Conservation (phyloP, 371 early-diverging fungal genomes). For the Mortierella sp. region DNA sequence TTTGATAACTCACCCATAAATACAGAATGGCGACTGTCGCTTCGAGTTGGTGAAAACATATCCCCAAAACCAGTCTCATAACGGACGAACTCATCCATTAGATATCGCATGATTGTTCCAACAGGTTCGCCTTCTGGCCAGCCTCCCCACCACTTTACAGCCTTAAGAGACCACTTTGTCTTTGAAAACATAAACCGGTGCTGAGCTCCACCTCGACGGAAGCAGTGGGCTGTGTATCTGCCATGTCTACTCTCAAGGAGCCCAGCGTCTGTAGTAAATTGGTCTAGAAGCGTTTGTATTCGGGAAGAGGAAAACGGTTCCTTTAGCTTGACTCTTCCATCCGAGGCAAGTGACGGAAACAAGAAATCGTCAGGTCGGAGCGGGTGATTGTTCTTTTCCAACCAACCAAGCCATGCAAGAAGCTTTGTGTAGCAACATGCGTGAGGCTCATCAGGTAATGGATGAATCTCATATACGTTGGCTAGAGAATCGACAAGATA, state of each 20-base stretch:
- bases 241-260: slow-evolving; percentile 6
- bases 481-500: background rate
- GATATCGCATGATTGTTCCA: slow-evolving; percentile 24
- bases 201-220: slow-evolving; percentile 26
- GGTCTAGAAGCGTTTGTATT: slow-evolving; percentile 4
- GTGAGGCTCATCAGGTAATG: background rate
- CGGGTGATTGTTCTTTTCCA: background rate
- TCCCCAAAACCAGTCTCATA: slow-evolving; percentile 14
- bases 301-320: slow-evolving; percentile 5
- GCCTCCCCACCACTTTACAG: slow-evolving; percentile 37
- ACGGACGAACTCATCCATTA: slow-evolving; percentile 13
- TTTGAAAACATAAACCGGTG: slow-evolving; percentile 20
- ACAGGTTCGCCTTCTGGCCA: slow-evolving; percentile 18
- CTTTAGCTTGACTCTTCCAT: slow-evolving; percentile 5
- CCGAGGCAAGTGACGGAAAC: slow-evolving; percentile 9
- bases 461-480: slow-evolving; percentile 9
- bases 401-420: slow-evolving; percentile 1
- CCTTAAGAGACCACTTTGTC: slow-evolving; percentile 23
- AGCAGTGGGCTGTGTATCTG: slow-evolving; percentile 22
- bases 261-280: background rate
- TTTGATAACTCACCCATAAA: slow-evolving; percentile 4
- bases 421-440: slow-evolving; percentile 17
- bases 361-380: slow-evolving; percentile 10
- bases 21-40: slow-evolving; percentile 1
- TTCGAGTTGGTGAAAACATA: slow-evolving; percentile 10